Conservation (phyloP, 257 asterid genomes). For the Lantana camara region DNA sequence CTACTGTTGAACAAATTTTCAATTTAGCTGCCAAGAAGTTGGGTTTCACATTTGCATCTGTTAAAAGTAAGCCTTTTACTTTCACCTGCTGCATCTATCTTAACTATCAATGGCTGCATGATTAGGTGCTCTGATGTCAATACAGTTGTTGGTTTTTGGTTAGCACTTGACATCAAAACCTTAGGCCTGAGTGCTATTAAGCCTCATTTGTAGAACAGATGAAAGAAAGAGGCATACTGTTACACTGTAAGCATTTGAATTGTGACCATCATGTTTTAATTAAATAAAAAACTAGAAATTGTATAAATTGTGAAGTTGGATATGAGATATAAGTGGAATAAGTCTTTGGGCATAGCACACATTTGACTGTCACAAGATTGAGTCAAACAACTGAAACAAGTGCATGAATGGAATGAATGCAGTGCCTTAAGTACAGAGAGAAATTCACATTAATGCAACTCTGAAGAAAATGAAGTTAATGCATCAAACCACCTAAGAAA, state of each 20-base stretch:
- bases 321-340: too few species aligned
- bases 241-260: constrained; percentile 17
- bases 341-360: too few species aligned
- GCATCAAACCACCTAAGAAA: constrained; percentile 15
- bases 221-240: constrained; percentile 10
- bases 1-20: constrained; percentile 73
- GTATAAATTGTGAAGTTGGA: neutral
- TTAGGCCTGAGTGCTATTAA: neutral
- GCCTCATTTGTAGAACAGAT: constrained; percentile 19
- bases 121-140: constrained; percentile 21
- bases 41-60: constrained; percentile 70
- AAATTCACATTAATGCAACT: constrained; percentile 1
- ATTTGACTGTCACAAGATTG: neutral
- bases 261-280: neutral
- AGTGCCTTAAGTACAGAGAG: neutral
- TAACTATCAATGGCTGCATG: neutral
- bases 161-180: neutral
- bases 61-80: constrained; percentile 51
- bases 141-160: constrained; percentile 3
- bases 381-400: constrained; percentile 14
- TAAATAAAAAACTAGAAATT: constrained; percentile 11
- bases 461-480: constrained; percentile 3
- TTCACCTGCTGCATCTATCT: constrained; percentile 5
- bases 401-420: neutral
- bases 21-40: constrained; percentile 84